Conservation (phyloP, 140 eudicot species). For the Flaveria floridana region DNA sequence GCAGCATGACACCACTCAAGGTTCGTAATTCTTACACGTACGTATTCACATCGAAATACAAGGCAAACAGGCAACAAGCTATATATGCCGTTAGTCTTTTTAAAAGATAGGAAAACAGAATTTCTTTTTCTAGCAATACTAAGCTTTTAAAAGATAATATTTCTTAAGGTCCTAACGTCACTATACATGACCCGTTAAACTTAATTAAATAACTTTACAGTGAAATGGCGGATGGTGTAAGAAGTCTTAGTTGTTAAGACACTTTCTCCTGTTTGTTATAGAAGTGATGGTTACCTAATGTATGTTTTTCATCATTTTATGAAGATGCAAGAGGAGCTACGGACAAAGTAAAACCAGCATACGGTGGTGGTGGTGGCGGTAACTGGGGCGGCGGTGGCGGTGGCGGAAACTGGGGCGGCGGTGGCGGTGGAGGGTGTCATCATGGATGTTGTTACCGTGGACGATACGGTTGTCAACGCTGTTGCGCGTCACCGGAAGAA, state of each 20-base stretch:
- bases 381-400: background rate
- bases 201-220: too few relatives aligned
- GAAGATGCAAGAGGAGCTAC: conserved; percentile 6
- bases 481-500: background rate
- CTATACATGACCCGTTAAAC: too few relatives aligned
- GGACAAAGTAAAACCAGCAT: background rate
- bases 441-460: background rate
- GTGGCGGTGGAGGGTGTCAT: background rate
- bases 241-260: too few relatives aligned
- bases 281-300: background rate
- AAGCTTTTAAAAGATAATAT: too few relatives aligned
- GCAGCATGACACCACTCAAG: conserved; percentile 21
- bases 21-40: background rate
- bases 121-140: too few relatives aligned
- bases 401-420: background rate
- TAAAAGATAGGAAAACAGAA: too few relatives aligned
- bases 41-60: too few relatives aligned
- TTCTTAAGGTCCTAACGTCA: too few relatives aligned
- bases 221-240: too few relatives aligned
- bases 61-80: too few relatives aligned
- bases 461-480: background rate
- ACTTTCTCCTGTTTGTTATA: background rate
- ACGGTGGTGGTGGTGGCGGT: background rate
- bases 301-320: background rate
- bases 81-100: too few relatives aligned